Evolutionary conservation across 1,139 yeast species (phyloP).

Genomic region (Eremothecium cymbalariae): DNA sequence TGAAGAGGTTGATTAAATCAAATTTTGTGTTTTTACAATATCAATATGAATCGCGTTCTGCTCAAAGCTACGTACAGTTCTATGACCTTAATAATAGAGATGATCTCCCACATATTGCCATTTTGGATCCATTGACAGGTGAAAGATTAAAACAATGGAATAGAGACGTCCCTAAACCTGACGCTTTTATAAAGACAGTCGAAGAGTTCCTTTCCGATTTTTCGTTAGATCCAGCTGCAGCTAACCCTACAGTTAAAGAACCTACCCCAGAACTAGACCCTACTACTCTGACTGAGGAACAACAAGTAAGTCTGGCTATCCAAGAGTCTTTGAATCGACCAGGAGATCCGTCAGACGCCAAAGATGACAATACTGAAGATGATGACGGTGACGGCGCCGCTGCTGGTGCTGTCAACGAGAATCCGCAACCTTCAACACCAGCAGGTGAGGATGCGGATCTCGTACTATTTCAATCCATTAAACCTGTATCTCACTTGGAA

Average conservation of each 20-base stretch:
- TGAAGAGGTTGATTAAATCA: conserved; percentile 56
- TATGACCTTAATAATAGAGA: conserved; percentile 48
- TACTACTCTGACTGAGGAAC: conserved; percentile 66
- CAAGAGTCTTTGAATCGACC: conserved; percentile 47
- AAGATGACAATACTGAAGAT: conserved; percentile 11
- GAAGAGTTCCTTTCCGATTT: conserved; percentile 53
- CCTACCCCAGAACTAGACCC: conserved; percentile 43
- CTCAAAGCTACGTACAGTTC: conserved; percentile 59
- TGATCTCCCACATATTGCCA: conserved; percentile 78
- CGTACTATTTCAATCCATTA: conserved; percentile 27
- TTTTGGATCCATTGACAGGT: conserved; percentile 91
- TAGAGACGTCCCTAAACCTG: conserved; percentile 48
- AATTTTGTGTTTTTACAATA: conserved; percentile 77
- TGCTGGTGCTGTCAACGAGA: conserved; percentile 9
- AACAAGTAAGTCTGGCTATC: conserved; percentile 73
- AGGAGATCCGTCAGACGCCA: conserved; percentile 13
- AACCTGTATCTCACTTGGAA: conserved; percentile 48
- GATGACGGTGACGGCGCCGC: conserved; percentile 21
- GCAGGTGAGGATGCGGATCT: conserved; percentile 20
- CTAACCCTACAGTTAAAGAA: conserved; percentile 56
- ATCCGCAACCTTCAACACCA: conserved; percentile 13
- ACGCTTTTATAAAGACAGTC: conserved; percentile 54
- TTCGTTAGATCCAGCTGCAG: conserved; percentile 55
- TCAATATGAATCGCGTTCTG: conserved; percentile 67
- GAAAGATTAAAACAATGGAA: conserved; percentile 76